These are phyloP conservation scores for Abortiporus biennis DNA, from an alignment of 1,284 basidiomycete species.

Conservation along the genomic window DNA sequence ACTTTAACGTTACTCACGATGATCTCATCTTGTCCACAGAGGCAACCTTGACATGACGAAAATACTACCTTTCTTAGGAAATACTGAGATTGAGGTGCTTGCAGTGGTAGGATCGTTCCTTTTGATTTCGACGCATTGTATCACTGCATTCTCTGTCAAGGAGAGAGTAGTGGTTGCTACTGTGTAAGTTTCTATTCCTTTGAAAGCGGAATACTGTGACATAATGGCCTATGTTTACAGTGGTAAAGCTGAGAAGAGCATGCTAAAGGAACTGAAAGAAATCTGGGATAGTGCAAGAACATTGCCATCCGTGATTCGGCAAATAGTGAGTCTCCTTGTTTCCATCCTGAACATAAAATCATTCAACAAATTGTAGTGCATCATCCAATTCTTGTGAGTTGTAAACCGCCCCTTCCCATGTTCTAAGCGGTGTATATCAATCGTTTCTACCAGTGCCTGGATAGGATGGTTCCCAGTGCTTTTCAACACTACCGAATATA, in stretches of 20 bases:
- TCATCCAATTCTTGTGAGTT: conserved; percentile 87
- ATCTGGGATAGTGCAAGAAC: conserved; percentile 66
- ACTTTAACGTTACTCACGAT: neutral
- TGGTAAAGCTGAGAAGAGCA: conserved; percentile 32
- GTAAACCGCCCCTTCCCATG: conserved; percentile 3
- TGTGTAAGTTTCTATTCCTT: conserved; percentile 22
- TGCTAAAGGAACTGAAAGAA: conserved; percentile 47
- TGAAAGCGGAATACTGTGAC: neutral
- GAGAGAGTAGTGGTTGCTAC: conserved; percentile 69
- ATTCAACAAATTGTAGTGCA: conserved; percentile 37
- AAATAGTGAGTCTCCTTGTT: conserved; percentile 59
- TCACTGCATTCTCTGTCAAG: conserved; percentile 63
- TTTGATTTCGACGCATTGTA: conserved; percentile 45
- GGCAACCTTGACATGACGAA: conserved; percentile 71
- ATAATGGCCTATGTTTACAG: conserved; percentile 2
- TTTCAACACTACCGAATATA: conserved; percentile 84
- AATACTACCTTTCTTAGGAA: conserved; percentile 66
- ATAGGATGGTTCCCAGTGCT: conserved; percentile 87
- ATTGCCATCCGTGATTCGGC: conserved; percentile 71
- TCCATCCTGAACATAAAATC: conserved; percentile 8
- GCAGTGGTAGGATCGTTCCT: conserved; percentile 49
- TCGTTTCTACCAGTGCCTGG: conserved; percentile 53
- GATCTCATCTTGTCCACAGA: conserved; percentile 27
- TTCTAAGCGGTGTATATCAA: conserved; percentile 10
- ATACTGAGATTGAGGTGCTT: conserved; percentile 76